Evolutionary conservation across 2,329 filamentous ascomycete species (phyloP), one percentile per base, ranked within the genome.

Genomic region (Rugonectria rugulosa): DNA sequence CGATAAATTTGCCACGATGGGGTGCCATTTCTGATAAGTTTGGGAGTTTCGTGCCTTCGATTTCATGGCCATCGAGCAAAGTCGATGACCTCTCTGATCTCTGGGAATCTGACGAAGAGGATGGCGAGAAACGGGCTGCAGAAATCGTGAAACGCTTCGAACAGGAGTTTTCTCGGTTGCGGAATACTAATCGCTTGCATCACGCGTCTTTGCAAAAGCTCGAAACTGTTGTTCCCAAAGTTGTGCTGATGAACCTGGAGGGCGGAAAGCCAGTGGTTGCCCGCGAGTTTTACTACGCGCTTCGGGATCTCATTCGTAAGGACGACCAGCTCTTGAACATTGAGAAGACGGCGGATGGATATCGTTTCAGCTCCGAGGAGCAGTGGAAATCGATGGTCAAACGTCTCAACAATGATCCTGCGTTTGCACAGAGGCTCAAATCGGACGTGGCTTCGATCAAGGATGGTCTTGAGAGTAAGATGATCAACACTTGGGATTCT

Each of bases 211-310:
- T 81, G 5, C 63, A 76, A 12, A 76, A 77, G 27, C 66, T 89
- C 3, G 68, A 81, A 41, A 63, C 73, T 0, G 72, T 81, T 4
- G 70, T 91, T 3, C 88, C 88, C 0, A 76, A 80, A 11, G 63
- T 81, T 9, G 74, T 91, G 5, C 80, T 83, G 56, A 79, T 89
- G 60, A 77, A 80, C 12, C 76, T 79, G 7, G 70, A 75, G 27
- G 70, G 82, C 24, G 87, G 86, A 12, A 77, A 80, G 9, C 71
- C 77, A 0, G 72, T 81, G 19, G 81, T 91, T 14, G 74, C 82
- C 0, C 77, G 83, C 20, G 80, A 85, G 3, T 89, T 92, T 56
- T 92, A 85, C 82, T 77, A 84, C 52, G 88, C 87, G 0, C 69
- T 92, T 8, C 76, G 79, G 20, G 80, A 82, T 48, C 77, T 81